Conservation (phyloP, 208 protist species). For the Blastocrithidia nonstop region DNA sequence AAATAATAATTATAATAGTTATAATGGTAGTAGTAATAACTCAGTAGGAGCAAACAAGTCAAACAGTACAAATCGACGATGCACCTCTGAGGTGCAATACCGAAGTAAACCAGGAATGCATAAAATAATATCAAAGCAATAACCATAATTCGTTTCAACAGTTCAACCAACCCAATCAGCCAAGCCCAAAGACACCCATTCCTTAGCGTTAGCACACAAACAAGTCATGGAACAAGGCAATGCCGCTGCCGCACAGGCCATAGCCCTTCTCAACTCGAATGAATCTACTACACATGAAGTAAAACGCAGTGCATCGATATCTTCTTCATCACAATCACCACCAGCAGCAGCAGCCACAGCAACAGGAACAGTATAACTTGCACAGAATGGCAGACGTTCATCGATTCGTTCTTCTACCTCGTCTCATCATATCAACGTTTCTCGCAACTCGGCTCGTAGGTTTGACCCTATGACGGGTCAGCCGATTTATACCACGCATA, state of each 20-base stretch:
- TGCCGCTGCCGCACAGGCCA: slow-evolving; percentile 4
- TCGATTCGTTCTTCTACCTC: background rate
- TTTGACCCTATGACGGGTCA: no score
- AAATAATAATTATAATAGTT: background rate
- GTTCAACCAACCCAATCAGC: background rate
- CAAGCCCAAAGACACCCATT: background rate
- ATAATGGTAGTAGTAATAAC: background rate
- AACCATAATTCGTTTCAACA: no score
- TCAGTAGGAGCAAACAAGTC: background rate
- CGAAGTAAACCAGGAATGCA: no score
- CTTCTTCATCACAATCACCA: background rate
- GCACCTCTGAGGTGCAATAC: no score
- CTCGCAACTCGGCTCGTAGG: no score
- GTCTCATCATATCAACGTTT: no score
- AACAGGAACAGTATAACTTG: slow-evolving; percentile 3
- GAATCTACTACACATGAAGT: background rate
- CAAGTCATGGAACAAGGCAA: slow-evolving; percentile 4
- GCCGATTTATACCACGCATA: no score
- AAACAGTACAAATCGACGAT: background rate
- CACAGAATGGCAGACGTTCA: background rate
- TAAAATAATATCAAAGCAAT: no score
- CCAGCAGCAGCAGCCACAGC: slow-evolving; percentile 1
- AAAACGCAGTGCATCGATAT: no score
- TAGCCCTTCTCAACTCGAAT: slow-evolving; percentile 5
- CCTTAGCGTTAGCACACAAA: no score